Evolutionary conservation across 1,284 basidiomycete genomes (phyloP).

Genomic region (Caloboletus firmus): DNA sequence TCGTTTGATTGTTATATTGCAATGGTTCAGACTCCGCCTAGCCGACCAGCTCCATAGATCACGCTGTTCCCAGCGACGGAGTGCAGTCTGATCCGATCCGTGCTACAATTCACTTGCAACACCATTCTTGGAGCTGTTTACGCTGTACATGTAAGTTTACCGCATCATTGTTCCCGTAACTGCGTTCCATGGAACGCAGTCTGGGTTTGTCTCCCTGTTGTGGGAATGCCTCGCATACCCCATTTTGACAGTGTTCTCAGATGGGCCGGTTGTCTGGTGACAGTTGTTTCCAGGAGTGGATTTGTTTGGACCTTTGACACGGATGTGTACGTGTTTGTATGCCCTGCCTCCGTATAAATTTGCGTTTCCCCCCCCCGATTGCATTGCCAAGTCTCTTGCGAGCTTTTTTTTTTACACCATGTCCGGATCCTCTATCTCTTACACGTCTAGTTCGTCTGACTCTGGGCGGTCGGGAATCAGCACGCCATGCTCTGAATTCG

Average conservation of each 20-base stretch:
- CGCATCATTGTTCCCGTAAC: background rate
- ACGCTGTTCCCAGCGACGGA: background rate
- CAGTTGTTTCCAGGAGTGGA: background rate
- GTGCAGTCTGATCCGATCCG: constrained; percentile 8
- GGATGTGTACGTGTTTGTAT: constrained; percentile 30
- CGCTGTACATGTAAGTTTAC: constrained; percentile 12
- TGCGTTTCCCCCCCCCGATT: constrained; percentile 4
- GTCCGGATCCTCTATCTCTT: constrained; percentile 13
- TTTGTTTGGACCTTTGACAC: constrained; percentile 3
- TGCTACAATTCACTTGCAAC: background rate
- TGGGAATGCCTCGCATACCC: background rate
- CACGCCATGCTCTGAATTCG: constrained; percentile 31
- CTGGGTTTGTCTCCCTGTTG: background rate
- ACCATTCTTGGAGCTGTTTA: background rate
- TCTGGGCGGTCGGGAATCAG: constrained; percentile 23
- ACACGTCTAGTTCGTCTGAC: constrained; percentile 17
- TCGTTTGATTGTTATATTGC: background rate
- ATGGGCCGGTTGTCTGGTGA: constrained; percentile 1
- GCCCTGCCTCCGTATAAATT: constrained; percentile 22
- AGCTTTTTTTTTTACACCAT: constrained; percentile 24
- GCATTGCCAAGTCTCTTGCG: background rate
- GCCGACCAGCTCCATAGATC: background rate
- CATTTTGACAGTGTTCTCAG: background rate
- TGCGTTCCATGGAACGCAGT: background rate
- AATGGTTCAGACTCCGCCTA: constrained; percentile 20